Evolutionary conservation across 2,329 filamentous ascomycete species (phyloP), one percentile per base, ranked within the genome.

Genomic region (Microdochium nivale): DNA sequence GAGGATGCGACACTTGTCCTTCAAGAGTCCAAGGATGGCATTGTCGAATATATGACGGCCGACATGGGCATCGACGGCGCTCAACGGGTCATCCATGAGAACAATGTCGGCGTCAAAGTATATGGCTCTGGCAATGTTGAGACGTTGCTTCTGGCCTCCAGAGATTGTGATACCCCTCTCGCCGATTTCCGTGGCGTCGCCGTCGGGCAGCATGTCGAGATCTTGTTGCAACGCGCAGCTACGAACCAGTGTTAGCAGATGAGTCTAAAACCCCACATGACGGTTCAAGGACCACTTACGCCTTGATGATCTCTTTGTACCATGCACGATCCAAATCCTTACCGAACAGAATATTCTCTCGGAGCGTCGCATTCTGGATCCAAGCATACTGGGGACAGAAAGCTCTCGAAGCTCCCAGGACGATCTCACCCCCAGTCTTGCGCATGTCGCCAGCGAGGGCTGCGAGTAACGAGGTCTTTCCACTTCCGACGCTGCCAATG

Each of bases 381-480:
- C 94, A 99, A 0, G 94, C 89, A 63, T 96, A 96, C 65, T 99
- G 92, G 0, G 92, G 92, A 58, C 94, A 97, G 61, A 96, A 96
- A 0, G 92, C 89, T 55, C 91, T 78, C 2, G 83, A 85, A 0
- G 89, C 89, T 40, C 91, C 88, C 59, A 94, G 79, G 0, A 81
- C 78, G 5, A 95, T 79, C 35, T 86, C 78, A 11, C 90, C 90
- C 3, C 70, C 72, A 0, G 88, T 95, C 65, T 86, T 87, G 46
- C 90, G 83, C 92, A 97, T 97, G 57, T 97, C 92, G 24, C 94
- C 92, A 1, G 91, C 92, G 47, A 99, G 72, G 0, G 92, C 90
- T 32, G 90, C 87, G 2, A 99, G 80, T 1, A 99, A 71, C 0
- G 91, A 96, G 49, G 80, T 94, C 71, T 99, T 97, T 5, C 92